Evolutionary conservation across 345 rosid genomes (phyloP).

Genomic region (Leavenworthia alabamica): DNA sequence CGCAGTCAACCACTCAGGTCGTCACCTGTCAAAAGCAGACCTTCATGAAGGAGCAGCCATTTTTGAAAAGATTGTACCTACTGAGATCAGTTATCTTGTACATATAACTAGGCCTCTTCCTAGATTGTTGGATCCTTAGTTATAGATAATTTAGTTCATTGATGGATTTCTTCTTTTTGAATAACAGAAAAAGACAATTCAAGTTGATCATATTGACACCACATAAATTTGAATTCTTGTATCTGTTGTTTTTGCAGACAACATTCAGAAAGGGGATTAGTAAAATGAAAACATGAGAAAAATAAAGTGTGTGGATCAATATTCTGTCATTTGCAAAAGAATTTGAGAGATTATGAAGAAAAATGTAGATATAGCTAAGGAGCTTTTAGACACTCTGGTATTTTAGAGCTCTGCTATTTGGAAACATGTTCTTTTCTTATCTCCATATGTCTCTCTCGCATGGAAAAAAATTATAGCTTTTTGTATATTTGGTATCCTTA

Average conservation of each 20-base stretch:
- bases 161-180: not conserved
- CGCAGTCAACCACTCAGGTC: not conserved
- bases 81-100: conserved; percentile 22
- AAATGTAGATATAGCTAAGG: conserved; percentile 4
- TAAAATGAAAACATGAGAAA: conserved; percentile 4
- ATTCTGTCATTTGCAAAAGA: conserved; percentile 20
- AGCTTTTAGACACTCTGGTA: not conserved
- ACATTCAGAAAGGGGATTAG: not conserved
- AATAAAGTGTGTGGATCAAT: conserved; percentile 26
- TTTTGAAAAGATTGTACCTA: conserved; percentile 11
- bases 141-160: not conserved
- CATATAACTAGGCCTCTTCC: not conserved
- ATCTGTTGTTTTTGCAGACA: conserved; percentile 15
- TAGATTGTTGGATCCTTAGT: not conserved
- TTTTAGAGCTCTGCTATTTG: no score
- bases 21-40: conserved; percentile 9
- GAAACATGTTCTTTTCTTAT: no score
- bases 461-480: no score
- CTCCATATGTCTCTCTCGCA: no score
- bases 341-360: conserved; percentile 16
- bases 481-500: no score
- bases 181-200: not conserved
- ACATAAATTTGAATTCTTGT: not conserved
- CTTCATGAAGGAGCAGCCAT: not conserved
- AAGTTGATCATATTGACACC: not conserved